Evolutionary conservation across 805 yeast species (phyloP), one percentile per base, ranked within the genome.

Genomic region (Candida quercuum): DNA sequence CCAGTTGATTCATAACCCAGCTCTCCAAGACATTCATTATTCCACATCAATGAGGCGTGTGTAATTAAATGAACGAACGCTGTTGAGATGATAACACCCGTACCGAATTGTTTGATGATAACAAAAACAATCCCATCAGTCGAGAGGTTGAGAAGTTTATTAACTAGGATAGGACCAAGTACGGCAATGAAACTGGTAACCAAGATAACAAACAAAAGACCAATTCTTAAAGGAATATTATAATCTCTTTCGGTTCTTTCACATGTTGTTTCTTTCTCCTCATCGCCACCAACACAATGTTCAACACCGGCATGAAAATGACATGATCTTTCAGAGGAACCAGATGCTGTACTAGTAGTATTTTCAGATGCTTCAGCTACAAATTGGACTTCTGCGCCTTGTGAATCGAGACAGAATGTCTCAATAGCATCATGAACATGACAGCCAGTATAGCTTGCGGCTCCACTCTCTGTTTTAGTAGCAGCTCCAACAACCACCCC

Each of bases 231-330:
- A 13, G 42, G 42, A 11, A 45, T 45, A 28, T 47, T 34, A 27
- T 47, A 47, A 22, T 45, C 42, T 26, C 45, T 37, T 18, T 42
- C 44, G 10, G 17, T 35, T 24, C 29, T 34, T 27, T 40, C 46
- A 40, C 52, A 48, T 8, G 46, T 32, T 10, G 36, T 18, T 19
- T 39, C 48, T n/a, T 22, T 23, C 5, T 34, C 36, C 15, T 28
- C 32, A 14, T 38, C 36, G 20, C 44, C 48, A 27, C 48, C 48
- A 18, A 38, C 39, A 46, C 52, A 48, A 25, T 48, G 52, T 23
- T 48, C 50, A 17, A 48, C 48, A 33, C 52, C 52, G 21, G 52
- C 52, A 35, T 48, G 52, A 44, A 46, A 48, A 33, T 48, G 52
- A 39, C 52, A 48, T n/a, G n/a, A n/a, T 22, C 32, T 39, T 10